Percentiles rank a stretch among this genome's conserved stretches.
Conservation (phyloP, 805 yeast species). For the Wickerhamomyces rabaulensis region DNA sequence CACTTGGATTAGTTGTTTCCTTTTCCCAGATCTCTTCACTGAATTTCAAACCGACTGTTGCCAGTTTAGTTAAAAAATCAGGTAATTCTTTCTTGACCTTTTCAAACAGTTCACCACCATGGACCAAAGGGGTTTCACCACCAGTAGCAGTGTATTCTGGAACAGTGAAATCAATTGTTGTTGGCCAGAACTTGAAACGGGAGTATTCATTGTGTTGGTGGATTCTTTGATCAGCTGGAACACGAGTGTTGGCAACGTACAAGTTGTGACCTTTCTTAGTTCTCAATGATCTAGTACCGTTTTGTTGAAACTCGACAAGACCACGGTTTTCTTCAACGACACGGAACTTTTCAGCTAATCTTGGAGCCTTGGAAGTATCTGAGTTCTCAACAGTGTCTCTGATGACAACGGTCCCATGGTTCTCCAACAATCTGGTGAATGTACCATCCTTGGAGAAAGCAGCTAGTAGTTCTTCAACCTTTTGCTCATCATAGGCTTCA, state of each 20-base stretch:
- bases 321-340: conserved; percentile 22
- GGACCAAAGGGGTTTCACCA: conserved; percentile 33
- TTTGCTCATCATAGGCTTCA: conserved; percentile 26
- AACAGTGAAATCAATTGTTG: conserved; percentile 23
- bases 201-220: conserved; percentile 32
- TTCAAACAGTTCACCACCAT: conserved; percentile 28
- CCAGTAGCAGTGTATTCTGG: conserved; percentile 20
- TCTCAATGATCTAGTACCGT: conserved; percentile 26
- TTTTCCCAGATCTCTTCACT: conserved; percentile 25
- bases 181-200: conserved; percentile 26
- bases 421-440: conserved; percentile 19
- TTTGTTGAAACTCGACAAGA: conserved; percentile 23
- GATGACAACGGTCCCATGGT: conserved; percentile 28
- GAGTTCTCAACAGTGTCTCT: conserved; percentile 16
- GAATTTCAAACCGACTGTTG: conserved; percentile 23
- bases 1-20: conserved; percentile 6
- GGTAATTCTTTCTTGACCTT: conserved; percentile 17
- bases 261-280: conserved; percentile 20
- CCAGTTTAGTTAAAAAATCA: conserved; percentile 18
- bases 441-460: conserved; percentile 19
- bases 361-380: conserved; percentile 17
- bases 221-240: conserved; percentile 14
- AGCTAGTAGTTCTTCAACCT: conserved; percentile 9
- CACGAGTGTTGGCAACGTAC: conserved; percentile 30
- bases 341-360: conserved; percentile 16